Evolutionary conservation across 805 yeast species (phyloP), one percentile per base, ranked within the genome.

Genomic region (Candida loeiensis): DNA sequence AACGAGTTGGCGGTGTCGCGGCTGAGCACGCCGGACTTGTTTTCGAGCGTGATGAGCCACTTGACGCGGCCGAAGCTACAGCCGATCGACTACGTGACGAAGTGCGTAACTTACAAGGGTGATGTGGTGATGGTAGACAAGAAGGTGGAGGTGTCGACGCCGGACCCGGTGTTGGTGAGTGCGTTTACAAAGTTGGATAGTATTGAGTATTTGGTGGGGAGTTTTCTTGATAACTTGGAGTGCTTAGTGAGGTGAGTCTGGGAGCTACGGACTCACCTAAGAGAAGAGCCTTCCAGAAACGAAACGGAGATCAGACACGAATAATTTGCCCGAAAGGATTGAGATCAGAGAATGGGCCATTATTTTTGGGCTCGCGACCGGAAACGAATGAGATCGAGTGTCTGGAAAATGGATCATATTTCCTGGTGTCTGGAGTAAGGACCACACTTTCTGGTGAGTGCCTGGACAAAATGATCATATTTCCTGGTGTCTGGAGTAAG

Each of bases 121-220:
- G 67, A 63, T 47, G 87, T 82, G 32, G 89, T 82, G 18, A 77
- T 78, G 52, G 79, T 82, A 18, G 61, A 65, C 45, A 81, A 76
- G 44, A 79, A 77, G 41, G 61, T 80, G 16, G 79, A 77, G 43
- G 79, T 80, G 3, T 71, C 78, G 19, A 74, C 82, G 3, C 80
- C 84, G 17, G 91, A 84, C 50, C 90, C 90, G 2, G 69, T 77
- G 6, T 56, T 84, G 39, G 65, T 82, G 27, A 76, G 83, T 36
- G 73, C 81, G 1, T 72, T 77, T 46, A 74, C 84, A 4, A 83
- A 83, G 51, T 63, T 84, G 45, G 82, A 74, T 40, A 75, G 81
- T 33, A 59, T 83, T 29, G 86, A 82, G 53, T 71, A 72, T 43
- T 58, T 71, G 36, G 59, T 74, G 16, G 54, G 65, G 43, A 61